Conservation (phyloP, 768 basidiomycete species). For the Austroboletus eburneus region DNA sequence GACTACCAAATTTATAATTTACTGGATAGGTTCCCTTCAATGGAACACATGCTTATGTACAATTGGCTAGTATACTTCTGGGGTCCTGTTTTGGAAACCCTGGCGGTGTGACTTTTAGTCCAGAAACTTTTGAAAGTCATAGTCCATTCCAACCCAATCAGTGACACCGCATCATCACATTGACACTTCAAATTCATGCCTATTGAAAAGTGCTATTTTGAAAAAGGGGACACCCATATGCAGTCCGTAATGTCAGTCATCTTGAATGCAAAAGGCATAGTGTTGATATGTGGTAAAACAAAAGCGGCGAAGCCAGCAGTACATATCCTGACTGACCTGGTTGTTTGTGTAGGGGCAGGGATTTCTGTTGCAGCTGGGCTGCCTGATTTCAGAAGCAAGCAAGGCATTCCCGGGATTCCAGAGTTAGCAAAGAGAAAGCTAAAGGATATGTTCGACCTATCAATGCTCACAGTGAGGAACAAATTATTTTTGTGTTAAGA, state of each 20-base stretch:
- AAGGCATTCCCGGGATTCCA: neutral
- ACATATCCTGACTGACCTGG: neutral
- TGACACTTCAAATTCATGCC: neutral
- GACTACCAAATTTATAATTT: too few relatives aligned
- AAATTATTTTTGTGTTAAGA: too few relatives aligned
- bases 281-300: constrained; percentile 11
- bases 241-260: constrained; percentile 1
- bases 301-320: neutral
- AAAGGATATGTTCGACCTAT: constrained; percentile 12
- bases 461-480: constrained; percentile 4
- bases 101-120: too few relatives aligned
- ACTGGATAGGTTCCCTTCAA: too few relatives aligned
- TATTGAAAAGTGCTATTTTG: neutral
- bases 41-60: too few relatives aligned
- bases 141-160: too few relatives aligned
- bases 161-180: too few relatives aligned
- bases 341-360: neutral
- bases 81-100: too few relatives aligned
- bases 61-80: too few relatives aligned
- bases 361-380: constrained; percentile 11
- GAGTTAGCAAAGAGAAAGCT: neutral
- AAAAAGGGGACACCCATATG: neutral
- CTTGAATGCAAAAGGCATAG: constrained; percentile 7
- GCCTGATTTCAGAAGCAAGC: constrained; percentile 12
- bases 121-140: too few relatives aligned